phyloP scores from a whole-genome alignment of 2,329 filamentous ascomycete species.

The Bipolaris bicolor region DNA sequence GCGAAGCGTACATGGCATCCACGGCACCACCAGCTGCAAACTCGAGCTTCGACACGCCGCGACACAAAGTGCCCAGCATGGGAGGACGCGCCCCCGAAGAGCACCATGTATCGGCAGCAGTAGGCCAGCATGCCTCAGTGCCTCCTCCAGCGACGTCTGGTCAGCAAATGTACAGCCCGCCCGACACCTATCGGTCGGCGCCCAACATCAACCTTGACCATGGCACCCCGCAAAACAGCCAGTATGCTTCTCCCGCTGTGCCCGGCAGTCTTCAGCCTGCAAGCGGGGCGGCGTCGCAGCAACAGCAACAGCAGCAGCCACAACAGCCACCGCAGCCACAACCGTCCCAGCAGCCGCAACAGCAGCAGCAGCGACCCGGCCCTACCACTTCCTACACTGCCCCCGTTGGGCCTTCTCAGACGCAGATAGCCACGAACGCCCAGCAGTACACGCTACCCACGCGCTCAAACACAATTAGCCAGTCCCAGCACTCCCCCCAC shows the following conservation, averaged over 20 bases:
- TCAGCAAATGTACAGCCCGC: slow-evolving; percentile 54
- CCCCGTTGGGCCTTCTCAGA: slow-evolving; percentile 63
- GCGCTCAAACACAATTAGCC: slow-evolving; percentile 68
- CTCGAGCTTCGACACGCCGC: slow-evolving; percentile 59
- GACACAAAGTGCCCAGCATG: slow-evolving; percentile 54
- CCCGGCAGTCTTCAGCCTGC: slow-evolving; percentile 65
- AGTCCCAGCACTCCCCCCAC: slow-evolving; percentile 52
- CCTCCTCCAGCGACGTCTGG: slow-evolving; percentile 47
- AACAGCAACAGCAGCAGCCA: slow-evolving; percentile 44
- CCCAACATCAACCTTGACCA: slow-evolving; percentile 67
- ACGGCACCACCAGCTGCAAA: slow-evolving; percentile 45
- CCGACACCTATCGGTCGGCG: slow-evolving; percentile 56
- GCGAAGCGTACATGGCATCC: slow-evolving; percentile 28
- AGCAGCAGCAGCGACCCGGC: slow-evolving; percentile 57
- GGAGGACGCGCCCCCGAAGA: slow-evolving; percentile 60
- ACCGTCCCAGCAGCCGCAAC: slow-evolving; percentile 6
- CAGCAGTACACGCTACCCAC: slow-evolving; percentile 69
- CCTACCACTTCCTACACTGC: slow-evolving; percentile 63
- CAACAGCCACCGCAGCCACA: slow-evolving; percentile 47
- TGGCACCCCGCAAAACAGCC: slow-evolving; percentile 54
- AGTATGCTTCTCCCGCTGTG: slow-evolving; percentile 56
- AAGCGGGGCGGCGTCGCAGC: slow-evolving; percentile 48
- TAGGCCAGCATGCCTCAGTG: slow-evolving; percentile 33
- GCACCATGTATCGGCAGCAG: slow-evolving; percentile 58
- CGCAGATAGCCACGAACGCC: slow-evolving; percentile 57